phyloP scores from a whole-genome alignment of 2,329 filamentous ascomycete genomes.

The Knufia petricola region DNA sequence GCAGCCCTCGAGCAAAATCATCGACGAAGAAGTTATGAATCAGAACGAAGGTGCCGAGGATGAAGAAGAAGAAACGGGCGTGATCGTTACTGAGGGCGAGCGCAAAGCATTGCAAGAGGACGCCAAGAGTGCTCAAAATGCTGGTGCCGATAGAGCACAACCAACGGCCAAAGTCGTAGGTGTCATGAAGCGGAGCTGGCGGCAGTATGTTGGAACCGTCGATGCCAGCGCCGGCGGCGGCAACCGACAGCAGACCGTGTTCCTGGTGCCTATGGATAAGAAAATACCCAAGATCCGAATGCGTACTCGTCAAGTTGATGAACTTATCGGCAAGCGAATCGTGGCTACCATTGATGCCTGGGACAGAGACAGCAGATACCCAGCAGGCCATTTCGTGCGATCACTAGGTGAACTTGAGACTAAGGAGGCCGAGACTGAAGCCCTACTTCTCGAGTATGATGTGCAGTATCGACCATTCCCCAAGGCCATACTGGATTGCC shows the following conservation, averaged over 20 bases:
- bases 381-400: slow-evolving; percentile 85
- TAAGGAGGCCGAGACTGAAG: slow-evolving; percentile 96
- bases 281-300: slow-evolving; percentile 92
- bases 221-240: slow-evolving; percentile 78
- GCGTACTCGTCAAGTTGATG: slow-evolving; percentile 77
- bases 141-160: slow-evolving; percentile 66
- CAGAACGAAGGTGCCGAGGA: slow-evolving; percentile 88
- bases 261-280: slow-evolving; percentile 96
- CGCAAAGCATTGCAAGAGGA: slow-evolving; percentile 81
- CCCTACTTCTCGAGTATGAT: slow-evolving; percentile 85
- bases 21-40: slow-evolving; percentile 86
- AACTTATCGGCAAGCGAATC: slow-evolving; percentile 82
- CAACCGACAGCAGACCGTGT: slow-evolving; percentile 81
- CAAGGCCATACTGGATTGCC: slow-evolving; percentile 86
- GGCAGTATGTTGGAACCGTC: slow-evolving; percentile 93
- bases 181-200: slow-evolving; percentile 90
- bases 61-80: slow-evolving; percentile 65
- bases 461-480: slow-evolving; percentile 97
- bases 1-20: slow-evolving; percentile 84
- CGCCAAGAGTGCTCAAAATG: slow-evolving; percentile 73
- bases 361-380: slow-evolving; percentile 88
- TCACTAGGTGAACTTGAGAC: slow-evolving; percentile 89
- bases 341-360: slow-evolving; percentile 90
- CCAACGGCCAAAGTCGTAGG: slow-evolving; percentile 90
- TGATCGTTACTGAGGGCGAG: slow-evolving; percentile 81